phyloP scores from a whole-genome alignment of 345 rosid genomes.

The Nasturtium officinale region DNA sequence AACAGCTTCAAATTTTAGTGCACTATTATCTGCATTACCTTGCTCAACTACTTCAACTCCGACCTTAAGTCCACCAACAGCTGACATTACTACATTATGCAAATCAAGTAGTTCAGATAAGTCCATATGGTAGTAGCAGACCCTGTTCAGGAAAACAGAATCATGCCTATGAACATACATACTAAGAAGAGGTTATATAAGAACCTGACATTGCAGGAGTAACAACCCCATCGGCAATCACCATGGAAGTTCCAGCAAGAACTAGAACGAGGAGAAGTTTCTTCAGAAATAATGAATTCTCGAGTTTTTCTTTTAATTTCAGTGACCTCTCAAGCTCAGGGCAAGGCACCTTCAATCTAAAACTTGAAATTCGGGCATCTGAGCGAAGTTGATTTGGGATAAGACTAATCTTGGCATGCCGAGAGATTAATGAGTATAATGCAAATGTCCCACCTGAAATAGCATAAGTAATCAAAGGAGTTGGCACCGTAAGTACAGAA shows the following conservation, averaged over 20 bases:
- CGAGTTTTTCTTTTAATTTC: constrained; percentile 93
- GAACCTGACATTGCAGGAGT: constrained; percentile 99
- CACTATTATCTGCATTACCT: constrained; percentile 50
- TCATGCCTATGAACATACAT: constrained; percentile 29
- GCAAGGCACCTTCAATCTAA: constrained; percentile 95
- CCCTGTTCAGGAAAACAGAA: constrained; percentile 1
- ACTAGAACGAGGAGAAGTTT: constrained; percentile 80
- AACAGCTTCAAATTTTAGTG: constrained; percentile 13
- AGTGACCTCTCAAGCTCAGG: constrained; percentile 97
- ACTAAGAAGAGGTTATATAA: constrained; percentile 25
- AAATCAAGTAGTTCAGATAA: constrained; percentile 24
- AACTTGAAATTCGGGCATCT: constrained; percentile 94
- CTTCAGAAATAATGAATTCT: constrained; percentile 71
- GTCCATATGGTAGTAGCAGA: constrained; percentile 15
- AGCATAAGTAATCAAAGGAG: not conserved
- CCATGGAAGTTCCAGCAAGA: constrained; percentile 98
- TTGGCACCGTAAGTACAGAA: not conserved
- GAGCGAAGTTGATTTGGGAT: constrained; percentile 97
- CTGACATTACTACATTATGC: constrained; percentile 80
- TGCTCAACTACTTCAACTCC: constrained; percentile 73
- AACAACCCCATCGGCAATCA: constrained; percentile 95
- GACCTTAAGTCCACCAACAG: constrained; percentile 95
- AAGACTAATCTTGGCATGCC: constrained; percentile 96
- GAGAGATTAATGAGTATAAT: constrained; percentile 90
- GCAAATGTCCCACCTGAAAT: constrained; percentile 96